Percentiles rank a stretch among this genome's conserved stretches.
Conservation (phyloP, 108 stramenopile species). For the Seminavis robusta region DNA sequence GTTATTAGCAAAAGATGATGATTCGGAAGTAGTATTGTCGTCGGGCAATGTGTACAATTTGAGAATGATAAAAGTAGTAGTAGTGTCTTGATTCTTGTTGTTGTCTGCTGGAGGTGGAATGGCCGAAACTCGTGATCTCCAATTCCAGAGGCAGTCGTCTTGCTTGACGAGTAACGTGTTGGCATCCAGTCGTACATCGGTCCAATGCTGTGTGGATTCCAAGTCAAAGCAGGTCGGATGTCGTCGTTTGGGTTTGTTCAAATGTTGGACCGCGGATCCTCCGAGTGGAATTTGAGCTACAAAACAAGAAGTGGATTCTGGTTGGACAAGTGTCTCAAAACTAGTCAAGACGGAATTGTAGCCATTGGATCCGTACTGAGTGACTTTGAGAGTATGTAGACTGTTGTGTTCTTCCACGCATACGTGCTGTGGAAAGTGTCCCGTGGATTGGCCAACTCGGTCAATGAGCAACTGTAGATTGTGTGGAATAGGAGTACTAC, state of each 20-base stretch:
- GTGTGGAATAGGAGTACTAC: neutral
- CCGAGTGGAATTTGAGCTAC: constrained; percentile 57
- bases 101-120: constrained; percentile 3
- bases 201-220: constrained; percentile 24
- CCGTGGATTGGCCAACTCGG: neutral
- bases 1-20: neutral
- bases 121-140: constrained; percentile 51
- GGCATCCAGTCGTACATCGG: constrained; percentile 32
- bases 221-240: constrained; percentile 59
- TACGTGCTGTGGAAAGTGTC: neutral
- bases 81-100: neutral
- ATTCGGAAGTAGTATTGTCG: neutral
- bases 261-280: constrained; percentile 31
- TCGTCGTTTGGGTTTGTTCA: constrained; percentile 61
- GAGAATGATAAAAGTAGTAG: constrained; percentile 8
- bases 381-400: constrained; percentile 17
- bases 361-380: neutral
- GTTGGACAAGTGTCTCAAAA: constrained; percentile 30
- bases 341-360: constrained; percentile 26
- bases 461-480: neutral
- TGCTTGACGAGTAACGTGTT: constrained; percentile 38
- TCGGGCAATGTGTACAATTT: constrained; percentile 16
- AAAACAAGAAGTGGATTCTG: constrained; percentile 25
- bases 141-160: constrained; percentile 57
- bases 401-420: constrained; percentile 30